Evolutionary conservation across 163 green algal genomes (phyloP), one percentile per base, ranked within the genome.

Genomic region (Scenedesmus sp.): DNA sequence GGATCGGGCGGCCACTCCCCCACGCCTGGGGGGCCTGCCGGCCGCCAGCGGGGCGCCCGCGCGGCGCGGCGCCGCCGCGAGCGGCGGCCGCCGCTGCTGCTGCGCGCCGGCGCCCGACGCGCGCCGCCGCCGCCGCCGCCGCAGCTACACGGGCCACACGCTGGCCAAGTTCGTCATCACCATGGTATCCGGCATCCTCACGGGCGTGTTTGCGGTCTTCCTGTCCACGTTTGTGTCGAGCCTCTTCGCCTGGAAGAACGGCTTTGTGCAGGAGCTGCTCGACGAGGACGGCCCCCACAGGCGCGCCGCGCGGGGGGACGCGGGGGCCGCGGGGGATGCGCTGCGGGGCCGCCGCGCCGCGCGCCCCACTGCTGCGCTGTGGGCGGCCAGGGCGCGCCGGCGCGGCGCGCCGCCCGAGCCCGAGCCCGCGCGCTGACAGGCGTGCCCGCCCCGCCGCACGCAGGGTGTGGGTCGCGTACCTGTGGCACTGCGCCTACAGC

Each of bases 61-160:
- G n/a, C n/a, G n/a, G n/a, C n/a, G n/a, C n/a, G n/a, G n/a, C n/a
- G n/a, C n/a, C n/a, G n/a, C n/a, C n/a, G n/a, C n/a, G n/a, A n/a
- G n/a, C n/a, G n/a, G n/a, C n/a, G n/a, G n/a, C n/a, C n/a, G n/a
- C n/a, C n/a, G n/a, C n/a, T n/a, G n/a, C n/a, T n/a, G n/a, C n/a
- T n/a, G n/a, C n/a, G n/a, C n/a, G n/a, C n/a, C n/a, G n/a, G n/a
- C n/a, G n/a, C n/a, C n/a, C n/a, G n/a, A n/a, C n/a, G n/a, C n/a
- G n/a, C n/a, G n/a, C n/a, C n/a, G n/a, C n/a, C n/a, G n/a, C n/a
- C 39, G 39, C 39, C 39, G 39, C 39, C 7, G 7, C 4, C 78
- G 76, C 84, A 92, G 91, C 57, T 96, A 96, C 85, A 94, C 89
- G 4, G 91, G 92, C 34, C 85, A 88, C 53, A 97, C 92, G 0